Base-by-base conservation (phyloP, 2,329 filamentous ascomycete genomes). In the Phyllosticta citrichinensis region DNA sequence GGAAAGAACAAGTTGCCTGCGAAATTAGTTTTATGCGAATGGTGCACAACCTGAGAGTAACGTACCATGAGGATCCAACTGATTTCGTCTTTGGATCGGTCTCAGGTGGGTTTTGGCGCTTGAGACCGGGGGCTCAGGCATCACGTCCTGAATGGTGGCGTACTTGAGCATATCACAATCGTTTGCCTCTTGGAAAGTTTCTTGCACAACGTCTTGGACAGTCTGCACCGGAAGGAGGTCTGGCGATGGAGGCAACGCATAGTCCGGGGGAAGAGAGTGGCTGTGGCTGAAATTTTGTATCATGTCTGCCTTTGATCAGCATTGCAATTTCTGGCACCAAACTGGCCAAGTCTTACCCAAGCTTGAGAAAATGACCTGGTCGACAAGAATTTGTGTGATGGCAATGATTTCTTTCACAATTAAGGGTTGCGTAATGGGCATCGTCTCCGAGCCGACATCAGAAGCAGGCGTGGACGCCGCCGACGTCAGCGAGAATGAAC, bases 111-210 rank as follows among this genome's bases (percentile, higher is more conserved):
- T 68, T 64, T 74, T 74, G n/a, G 66, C 63, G 3, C 20, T 53
- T 5, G 61, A 50, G 10, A 52, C 22, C 19, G 57, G 17, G 40
- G 69, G 66, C 12, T 71, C 64, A 14, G 68, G 65, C 14, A 68
- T 64, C 73, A 78, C 64, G 76, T 80, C 62, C 80, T 73, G n/a
- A 76, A 83, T 60, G 8, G 69, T 66, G 22, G 66, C 66, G 17
- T 74, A 65, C 6, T 63, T 62, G 27, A 67, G 60, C 27, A 74
- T 59, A 53, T 65, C 68, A 61, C 73, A 75, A n/a, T 72, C 68
- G 14, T 56, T 59, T 12, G 68, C 68, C 35, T 69, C 65, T 11
- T 71, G 69, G 22, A 74, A 74, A 5, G 74, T 8, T 47, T 52
- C 56, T 64, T 70, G 35, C 71, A 56, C 22, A 22, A 55, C 50